Evolutionary conservation across 208 protist genomes (phyloP).

Genomic region (Spongospora subterranea): DNA sequence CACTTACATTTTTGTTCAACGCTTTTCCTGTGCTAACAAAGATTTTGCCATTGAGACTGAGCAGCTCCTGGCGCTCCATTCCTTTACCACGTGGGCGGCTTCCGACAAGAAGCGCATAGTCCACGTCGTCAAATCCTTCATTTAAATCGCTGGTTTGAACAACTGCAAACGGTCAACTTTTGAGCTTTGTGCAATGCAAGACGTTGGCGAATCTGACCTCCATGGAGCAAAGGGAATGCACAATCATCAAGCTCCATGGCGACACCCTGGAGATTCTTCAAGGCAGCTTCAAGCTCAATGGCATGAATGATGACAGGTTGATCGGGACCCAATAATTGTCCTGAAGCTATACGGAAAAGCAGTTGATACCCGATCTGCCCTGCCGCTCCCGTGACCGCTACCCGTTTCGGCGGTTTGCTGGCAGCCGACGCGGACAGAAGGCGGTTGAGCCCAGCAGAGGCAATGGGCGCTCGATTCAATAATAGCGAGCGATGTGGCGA

Average conservation of each 20-base stretch:
- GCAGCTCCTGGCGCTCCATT: constrained; percentile 93
- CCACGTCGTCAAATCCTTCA: constrained; percentile 70
- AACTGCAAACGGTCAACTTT: background rate
- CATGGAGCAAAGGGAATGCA: constrained; percentile 70
- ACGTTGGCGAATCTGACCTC: background rate
- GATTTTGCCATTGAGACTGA: constrained; percentile 89
- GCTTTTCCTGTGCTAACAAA: constrained; percentile 89
- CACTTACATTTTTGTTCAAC: constrained; percentile 80
- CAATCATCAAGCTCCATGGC: constrained; percentile 74
- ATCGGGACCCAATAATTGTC: constrained; percentile 85
- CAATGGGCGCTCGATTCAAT: too few species aligned
- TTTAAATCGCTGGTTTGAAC: constrained; percentile 44
- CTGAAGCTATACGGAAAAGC: constrained; percentile 86
- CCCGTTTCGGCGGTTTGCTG: constrained; percentile 71
- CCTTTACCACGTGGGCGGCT: constrained; percentile 83
- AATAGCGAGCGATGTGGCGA: too few species aligned
- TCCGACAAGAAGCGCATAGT: constrained; percentile 80
- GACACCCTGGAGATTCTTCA: constrained; percentile 64
- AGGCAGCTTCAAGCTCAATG: constrained; percentile 81
- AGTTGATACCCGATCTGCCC: constrained; percentile 92
- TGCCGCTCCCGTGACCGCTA: constrained; percentile 91
- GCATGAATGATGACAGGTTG: constrained; percentile 87
- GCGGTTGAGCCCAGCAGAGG: background rate
- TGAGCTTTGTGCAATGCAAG: background rate
- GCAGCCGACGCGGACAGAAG: background rate